phyloP scores from a whole-genome alignment of 257 asterid species.

The Verbascum thapsus region DNA sequence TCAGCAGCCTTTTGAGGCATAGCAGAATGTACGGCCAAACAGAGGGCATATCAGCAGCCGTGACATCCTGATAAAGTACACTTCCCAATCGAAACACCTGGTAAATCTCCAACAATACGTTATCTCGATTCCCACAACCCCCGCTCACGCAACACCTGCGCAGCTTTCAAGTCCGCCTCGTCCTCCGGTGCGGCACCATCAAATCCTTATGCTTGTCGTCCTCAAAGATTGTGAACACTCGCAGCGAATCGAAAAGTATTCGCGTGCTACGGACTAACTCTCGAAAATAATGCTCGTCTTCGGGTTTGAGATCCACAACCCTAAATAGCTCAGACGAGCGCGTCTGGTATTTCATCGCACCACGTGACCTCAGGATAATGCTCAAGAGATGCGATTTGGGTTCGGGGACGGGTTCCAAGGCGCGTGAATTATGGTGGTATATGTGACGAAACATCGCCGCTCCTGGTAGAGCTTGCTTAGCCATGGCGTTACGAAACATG shows the following conservation, averaged over 20 bases:
- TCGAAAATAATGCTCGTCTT: no score
- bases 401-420: conserved; percentile 45
- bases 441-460: conserved; percentile 24
- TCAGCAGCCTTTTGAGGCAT: no score
- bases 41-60: no score
- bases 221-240: no score
- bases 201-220: no score
- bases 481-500: no score
- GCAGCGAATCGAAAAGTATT: no score
- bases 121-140: conserved; percentile 80
- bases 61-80: conserved; percentile 71
- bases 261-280: no score
- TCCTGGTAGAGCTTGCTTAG: conserved; percentile 23
- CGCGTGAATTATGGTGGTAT: conserved; percentile 42
- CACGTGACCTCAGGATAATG: conserved; percentile 21
- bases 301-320: conserved; percentile 47
- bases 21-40: no score
- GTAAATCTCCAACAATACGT: conserved; percentile 76
- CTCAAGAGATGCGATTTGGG: conserved; percentile 34
- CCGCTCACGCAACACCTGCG: conserved; percentile 55
- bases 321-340: conserved; percentile 61
- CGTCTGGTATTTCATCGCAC: conserved; percentile 34
- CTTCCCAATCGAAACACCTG: conserved; percentile 71
- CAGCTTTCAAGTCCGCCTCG: conserved; percentile 65
- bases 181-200: no score